phyloP scores from a whole-genome alignment of 257 asterid genomes.

The Voacanga thouarsii region DNA sequence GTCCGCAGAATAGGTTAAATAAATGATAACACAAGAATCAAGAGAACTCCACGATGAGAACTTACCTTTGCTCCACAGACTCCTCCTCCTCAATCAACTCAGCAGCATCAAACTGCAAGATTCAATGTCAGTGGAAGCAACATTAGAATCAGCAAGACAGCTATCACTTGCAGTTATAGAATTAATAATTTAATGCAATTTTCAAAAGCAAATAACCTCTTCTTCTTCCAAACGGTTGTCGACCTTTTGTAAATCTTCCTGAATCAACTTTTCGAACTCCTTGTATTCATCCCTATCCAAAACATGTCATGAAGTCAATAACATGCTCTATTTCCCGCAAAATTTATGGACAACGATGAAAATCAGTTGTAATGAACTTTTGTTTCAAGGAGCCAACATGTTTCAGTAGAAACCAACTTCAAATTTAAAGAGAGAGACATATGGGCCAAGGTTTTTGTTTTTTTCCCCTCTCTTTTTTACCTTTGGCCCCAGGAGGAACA shows the following conservation, averaged over 20 bases:
- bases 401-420: neutral
- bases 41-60: constrained; percentile 3
- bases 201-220: constrained; percentile 52
- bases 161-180: constrained; percentile 1
- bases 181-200: constrained; percentile 13
- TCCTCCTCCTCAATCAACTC: constrained; percentile 87
- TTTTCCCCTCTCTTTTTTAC: neutral
- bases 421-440: neutral
- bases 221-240: constrained; percentile 96
- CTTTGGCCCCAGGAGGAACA: neutral
- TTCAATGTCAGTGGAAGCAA: constrained; percentile 18
- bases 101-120: constrained; percentile 84
- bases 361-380: neutral
- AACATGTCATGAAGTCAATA: constrained; percentile 9
- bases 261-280: constrained; percentile 90
- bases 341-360: neutral
- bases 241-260: constrained; percentile 69
- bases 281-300: constrained; percentile 82
- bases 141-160: constrained; percentile 11
- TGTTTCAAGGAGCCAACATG: neutral
- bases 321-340: neutral
- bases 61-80: constrained; percentile 77
- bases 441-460: neutral
- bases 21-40: neutral
- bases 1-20: neutral